Conservation (phyloP, 495 filamentous ascomycete genomes). For the Penicillium macrosclerotiorum region DNA sequence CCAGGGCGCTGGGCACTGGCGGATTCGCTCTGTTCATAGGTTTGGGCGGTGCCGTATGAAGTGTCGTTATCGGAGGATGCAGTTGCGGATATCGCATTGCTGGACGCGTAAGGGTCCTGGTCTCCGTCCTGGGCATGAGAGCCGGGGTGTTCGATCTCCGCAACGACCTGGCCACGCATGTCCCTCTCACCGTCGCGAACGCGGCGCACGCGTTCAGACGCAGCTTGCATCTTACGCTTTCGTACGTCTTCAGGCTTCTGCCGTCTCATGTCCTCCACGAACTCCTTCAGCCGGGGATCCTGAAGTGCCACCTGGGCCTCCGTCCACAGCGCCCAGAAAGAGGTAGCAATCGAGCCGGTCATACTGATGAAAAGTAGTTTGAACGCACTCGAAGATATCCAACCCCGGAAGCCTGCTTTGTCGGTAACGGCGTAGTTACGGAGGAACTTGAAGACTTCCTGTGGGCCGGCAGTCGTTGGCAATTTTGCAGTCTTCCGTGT, state of each 20-base stretch:
- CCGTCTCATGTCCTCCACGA: slow-evolving; percentile 14
- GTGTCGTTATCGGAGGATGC: slow-evolving; percentile 5
- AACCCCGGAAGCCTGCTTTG: neutral
- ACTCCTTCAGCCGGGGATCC: slow-evolving; percentile 31
- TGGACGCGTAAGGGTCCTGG: slow-evolving; percentile 8
- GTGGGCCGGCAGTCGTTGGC: slow-evolving; percentile 7
- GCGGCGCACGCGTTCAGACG: slow-evolving; percentile 9
- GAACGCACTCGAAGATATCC: slow-evolving; percentile 4
- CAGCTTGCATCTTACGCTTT: slow-evolving; percentile 20
- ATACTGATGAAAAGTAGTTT: slow-evolving; percentile 22
- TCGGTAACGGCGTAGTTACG: neutral
- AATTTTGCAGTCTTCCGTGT: slow-evolving; percentile 6
- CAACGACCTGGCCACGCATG: slow-evolving; percentile 4
- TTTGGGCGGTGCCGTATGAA: neutral
- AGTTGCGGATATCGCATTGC: neutral
- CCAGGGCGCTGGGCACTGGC: neutral
- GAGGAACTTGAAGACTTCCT: neutral
- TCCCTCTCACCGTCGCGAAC: slow-evolving; percentile 6
- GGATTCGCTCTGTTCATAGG: neutral
- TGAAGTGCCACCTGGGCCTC: slow-evolving; percentile 12
- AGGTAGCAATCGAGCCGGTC: slow-evolving; percentile 4
- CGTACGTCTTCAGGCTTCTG: slow-evolving; percentile 24
- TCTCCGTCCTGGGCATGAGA: neutral
- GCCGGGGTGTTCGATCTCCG: neutral
- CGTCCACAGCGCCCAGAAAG: slow-evolving; percentile 5